Evolutionary conservation across 2,329 filamentous ascomycete species (phyloP).

Genomic region (Gliomastix tumulicola): DNA sequence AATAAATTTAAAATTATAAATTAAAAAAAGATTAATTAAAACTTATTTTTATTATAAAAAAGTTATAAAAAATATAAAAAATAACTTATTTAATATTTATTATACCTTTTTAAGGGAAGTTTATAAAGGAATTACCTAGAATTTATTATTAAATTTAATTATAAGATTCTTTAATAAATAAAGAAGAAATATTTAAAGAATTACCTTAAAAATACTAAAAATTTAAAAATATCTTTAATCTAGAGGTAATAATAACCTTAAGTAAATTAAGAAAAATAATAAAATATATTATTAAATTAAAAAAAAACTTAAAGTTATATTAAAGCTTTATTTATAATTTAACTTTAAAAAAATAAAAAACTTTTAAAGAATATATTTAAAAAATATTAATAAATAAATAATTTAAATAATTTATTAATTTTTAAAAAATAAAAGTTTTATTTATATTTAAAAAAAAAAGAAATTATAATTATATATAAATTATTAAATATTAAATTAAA

Average conservation of each 20-base stretch:
- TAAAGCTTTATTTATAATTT: neutral
- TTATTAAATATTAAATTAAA: neutral
- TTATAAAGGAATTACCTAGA: neutral
- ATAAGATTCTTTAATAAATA: neutral
- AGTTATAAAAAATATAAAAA: neutral
- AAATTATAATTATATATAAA: neutral
- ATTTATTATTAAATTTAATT: too few species aligned
- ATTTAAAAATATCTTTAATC: too few species aligned
- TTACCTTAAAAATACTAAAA: too few species aligned
- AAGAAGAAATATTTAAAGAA: neutral
- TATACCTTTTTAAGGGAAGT: neutral
- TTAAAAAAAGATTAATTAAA: neutral
- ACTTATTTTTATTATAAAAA: neutral
- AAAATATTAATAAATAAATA: neutral
- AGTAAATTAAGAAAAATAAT: neutral
- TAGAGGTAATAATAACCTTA: too few species aligned
- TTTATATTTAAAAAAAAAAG: neutral
- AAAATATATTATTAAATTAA: conserved; percentile 3
- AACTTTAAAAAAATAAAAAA: neutral
- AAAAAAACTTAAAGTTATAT: neutral
- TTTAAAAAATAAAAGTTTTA: neutral
- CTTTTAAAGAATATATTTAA: neutral
- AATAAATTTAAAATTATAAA: conserved; percentile 1
- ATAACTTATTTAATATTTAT: neutral
- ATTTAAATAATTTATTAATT: neutral